phyloP scores from a whole-genome alignment of 2,329 filamentous ascomycete species.

The Penicillium thymicola region DNA sequence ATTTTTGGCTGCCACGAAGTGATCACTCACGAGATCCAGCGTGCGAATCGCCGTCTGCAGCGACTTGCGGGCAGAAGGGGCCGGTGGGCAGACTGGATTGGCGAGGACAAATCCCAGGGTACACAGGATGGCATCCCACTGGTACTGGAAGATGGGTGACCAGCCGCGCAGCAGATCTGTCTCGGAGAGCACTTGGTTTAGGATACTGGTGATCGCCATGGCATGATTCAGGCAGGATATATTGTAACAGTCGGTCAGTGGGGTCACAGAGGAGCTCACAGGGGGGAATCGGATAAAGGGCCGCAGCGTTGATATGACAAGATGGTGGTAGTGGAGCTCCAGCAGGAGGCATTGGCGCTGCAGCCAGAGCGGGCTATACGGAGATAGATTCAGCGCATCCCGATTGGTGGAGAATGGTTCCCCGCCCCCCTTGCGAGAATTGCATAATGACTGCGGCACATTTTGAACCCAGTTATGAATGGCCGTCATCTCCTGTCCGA shows the following conservation, averaged over 20 bases:
- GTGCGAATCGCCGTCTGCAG: constrained; percentile 36
- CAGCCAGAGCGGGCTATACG: constrained; percentile 40
- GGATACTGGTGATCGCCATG: neutral
- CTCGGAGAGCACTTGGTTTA: neutral
- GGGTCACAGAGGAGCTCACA: neutral
- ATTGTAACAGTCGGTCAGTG: neutral
- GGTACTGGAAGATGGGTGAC: neutral
- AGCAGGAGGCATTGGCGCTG: constrained; percentile 44
- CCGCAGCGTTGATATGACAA: constrained; percentile 38
- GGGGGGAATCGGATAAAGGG: constrained; percentile 39
- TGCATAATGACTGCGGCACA: neutral
- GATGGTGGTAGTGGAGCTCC: constrained; percentile 43
- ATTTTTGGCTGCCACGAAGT: constrained; percentile 34
- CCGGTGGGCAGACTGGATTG: constrained; percentile 24
- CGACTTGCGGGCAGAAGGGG: constrained; percentile 30
- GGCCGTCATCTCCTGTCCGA: neutral
- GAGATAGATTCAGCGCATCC: constrained; percentile 18
- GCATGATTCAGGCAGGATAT: neutral
- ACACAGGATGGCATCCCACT: neutral
- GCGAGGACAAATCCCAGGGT: neutral
- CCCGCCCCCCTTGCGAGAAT: neutral
- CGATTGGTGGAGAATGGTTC: neutral
- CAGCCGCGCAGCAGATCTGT: neutral
- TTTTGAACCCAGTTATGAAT: neutral
- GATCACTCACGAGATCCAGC: constrained; percentile 37